A percentile compares a stretch with the other conserved stretches of the same genome.
phyloP scores from a whole-genome alignment of 2,329 filamentous ascomycete species.

The Penicillium paneum region DNA sequence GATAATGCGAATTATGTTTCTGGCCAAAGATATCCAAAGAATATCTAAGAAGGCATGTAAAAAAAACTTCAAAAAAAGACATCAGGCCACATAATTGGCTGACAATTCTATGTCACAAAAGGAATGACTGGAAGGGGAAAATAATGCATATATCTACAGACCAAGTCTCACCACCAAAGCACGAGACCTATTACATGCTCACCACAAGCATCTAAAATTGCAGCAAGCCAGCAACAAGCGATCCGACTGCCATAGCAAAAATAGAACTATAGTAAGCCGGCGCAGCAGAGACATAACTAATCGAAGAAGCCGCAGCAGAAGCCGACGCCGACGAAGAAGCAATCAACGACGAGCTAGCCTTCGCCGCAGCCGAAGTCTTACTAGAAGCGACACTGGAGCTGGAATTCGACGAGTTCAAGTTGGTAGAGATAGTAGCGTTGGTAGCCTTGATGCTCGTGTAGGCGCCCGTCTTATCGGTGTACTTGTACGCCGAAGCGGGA shows the following conservation, averaged over 20 bases:
- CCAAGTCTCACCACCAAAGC: no score
- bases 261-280: conserved; percentile 15
- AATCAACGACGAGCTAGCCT: conserved; percentile 14
- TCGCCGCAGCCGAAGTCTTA: neutral
- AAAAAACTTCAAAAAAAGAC: neutral
- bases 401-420: conserved; percentile 25
- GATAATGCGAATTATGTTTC: no score
- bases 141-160: neutral
- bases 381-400: neutral
- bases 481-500: conserved; percentile 62
- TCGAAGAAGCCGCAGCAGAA: conserved; percentile 1
- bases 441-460: conserved; percentile 60
- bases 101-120: neutral
- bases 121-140: neutral
- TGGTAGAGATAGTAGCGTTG: conserved; percentile 2
- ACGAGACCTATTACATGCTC: neutral
- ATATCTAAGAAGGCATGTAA: no score
- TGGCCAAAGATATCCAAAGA: neutral
- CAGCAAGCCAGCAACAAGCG: neutral
- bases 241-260: neutral
- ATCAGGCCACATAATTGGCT: neutral
- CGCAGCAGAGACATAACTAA: neutral
- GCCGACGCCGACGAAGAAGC: conserved; percentile 11
- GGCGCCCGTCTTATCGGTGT: conserved; percentile 58
- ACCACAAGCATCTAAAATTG: neutral